A percentile compares a stretch with the other conserved stretches of the same genome.
Evolutionary conservation across 805 yeast species (phyloP).

Genomic region (Wickerhamiella cacticola): DNA sequence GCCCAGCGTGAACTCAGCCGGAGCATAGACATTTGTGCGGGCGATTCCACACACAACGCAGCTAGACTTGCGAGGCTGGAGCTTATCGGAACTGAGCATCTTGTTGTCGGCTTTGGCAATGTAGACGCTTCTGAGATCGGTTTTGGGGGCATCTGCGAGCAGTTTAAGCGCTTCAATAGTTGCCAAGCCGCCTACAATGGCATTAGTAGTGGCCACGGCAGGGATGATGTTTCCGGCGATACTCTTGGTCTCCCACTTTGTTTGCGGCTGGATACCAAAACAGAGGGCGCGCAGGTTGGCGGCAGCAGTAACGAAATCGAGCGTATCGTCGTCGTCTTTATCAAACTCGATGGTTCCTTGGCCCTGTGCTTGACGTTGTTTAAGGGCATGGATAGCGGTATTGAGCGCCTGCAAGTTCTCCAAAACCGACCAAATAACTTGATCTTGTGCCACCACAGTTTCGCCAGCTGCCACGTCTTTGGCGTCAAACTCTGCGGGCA

Average conservation of each 20-base stretch:
- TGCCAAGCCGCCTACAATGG: conserved; percentile 83
- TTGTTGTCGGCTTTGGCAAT: conserved; percentile 46
- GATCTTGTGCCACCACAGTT: conserved; percentile 31
- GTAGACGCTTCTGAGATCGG: conserved; percentile 35
- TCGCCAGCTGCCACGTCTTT: conserved; percentile 18
- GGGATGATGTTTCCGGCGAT: conserved; percentile 98
- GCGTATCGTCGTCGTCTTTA: conserved; percentile 87
- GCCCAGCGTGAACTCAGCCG: conserved; percentile 31
- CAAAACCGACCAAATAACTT: conserved; percentile 44
- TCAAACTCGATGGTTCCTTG: conserved; percentile 48
- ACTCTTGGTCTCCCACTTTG: conserved; percentile 69
- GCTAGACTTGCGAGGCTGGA: conserved; percentile 51
- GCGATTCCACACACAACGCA: conserved; percentile 45
- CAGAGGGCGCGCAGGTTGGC: conserved; percentile 83
- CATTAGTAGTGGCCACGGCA: conserved; percentile 96
- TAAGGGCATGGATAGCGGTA: conserved; percentile 38
- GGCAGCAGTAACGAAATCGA: conserved; percentile 79
- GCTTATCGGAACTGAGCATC: conserved; percentile 50
- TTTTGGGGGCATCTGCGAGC: conserved; percentile 25
- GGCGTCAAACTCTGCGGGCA: conserved; percentile 19
- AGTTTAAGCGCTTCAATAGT: conserved; percentile 58
- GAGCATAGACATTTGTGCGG: conserved; percentile 24
- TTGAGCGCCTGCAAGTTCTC: conserved; percentile 54
- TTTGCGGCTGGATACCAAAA: conserved; percentile 73
- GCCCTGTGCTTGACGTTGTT: conserved; percentile 36